A percentile compares a stretch with the other conserved stretches of the same genome.
Conservation (phyloP, 257 asterid genomes). For the Paulownia fortunei region DNA sequence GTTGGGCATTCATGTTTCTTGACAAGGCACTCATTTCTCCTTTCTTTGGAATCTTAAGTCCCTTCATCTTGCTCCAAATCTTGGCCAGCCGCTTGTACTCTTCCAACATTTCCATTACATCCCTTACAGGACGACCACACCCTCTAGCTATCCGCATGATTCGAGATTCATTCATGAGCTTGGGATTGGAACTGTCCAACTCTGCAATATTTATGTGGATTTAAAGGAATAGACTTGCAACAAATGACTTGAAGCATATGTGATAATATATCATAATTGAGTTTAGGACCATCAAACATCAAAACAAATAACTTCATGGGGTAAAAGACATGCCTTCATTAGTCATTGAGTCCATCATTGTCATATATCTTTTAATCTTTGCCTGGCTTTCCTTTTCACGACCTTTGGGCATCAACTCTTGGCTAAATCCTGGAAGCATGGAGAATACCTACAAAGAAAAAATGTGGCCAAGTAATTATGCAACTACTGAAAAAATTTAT, state of each 20-base stretch:
- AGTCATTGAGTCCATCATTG: slow-evolving; percentile 99
- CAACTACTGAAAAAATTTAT: not conserved
- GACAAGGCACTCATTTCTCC: slow-evolving; percentile 91
- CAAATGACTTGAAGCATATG: not conserved
- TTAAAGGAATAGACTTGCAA: not conserved
- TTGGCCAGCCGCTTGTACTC: slow-evolving; percentile 92
- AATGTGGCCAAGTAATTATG: slow-evolving; percentile 10
- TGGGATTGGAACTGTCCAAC: slow-evolving; percentile 88
- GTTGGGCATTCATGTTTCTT: slow-evolving; percentile 86
- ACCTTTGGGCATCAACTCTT: slow-evolving; percentile 95
- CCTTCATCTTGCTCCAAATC: slow-evolving; percentile 98
- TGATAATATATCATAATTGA: not conserved
- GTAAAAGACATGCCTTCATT: slow-evolving; percentile 63
- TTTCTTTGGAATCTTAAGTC: slow-evolving; percentile 94
- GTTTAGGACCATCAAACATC: not conserved
- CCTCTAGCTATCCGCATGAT: slow-evolving; percentile 91
- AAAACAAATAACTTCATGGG: not conserved
- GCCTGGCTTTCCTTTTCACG: slow-evolving; percentile 93
- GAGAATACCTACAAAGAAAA: slow-evolving; percentile 72
- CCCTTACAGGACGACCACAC: slow-evolving; percentile 74
- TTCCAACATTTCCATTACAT: slow-evolving; percentile 93
- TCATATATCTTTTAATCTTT: slow-evolving; percentile 90
- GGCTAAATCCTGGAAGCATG: slow-evolving; percentile 95
- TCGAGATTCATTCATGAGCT: slow-evolving; percentile 86
- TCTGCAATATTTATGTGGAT: slow-evolving; percentile 48